Evolutionary conservation across 163 green algal species (phyloP), one percentile per base, ranked within the genome.

Genomic region (Coccomyxa subellipsoidea): DNA sequence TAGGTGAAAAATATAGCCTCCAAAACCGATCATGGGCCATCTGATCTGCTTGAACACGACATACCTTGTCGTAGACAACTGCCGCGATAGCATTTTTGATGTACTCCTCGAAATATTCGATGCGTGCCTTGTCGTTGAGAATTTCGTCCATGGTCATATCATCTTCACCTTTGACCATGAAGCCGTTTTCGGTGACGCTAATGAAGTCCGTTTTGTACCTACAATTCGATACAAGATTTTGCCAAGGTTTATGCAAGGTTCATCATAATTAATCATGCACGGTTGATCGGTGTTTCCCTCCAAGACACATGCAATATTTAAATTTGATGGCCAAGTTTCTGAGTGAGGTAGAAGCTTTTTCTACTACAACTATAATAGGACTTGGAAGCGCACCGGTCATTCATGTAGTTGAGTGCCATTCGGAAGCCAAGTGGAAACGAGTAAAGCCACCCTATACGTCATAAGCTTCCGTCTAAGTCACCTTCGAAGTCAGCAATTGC

Each of bases 101-200:
- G 27, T 73, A 73, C 12, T 73, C 70, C 78, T 78, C 71, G 79
- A 83, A 90, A 38, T 86, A 92, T 0, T 81, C 54, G 21, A 91
- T 21, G 29, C 89, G 70, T 37, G 85, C 83, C 7, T 54, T 37
- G 77, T 92, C 89, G 9, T 85, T 84, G 25, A 92, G 71, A 39
- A 80, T 66, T 23, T 85, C 54, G 36, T 53, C 27, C 7, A 81
- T 15, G 0, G 34, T 54, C 0, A 80, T 12, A 18, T 7, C 38
- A 18, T 21, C 72, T 72, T 90, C 80, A 8, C 79, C 71, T 37
- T 88, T 86, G 29, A 87, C 85, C 29, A 77, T 79, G 12, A 86
- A 80, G 37, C 90, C 90, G 53, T 92, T 94, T 59, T 94, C 90
- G 0, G 90, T 90, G n/a, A 94, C 81, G 69, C 84, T 84, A 54